phyloP scores from a whole-genome alignment of 108 stramenopile species.

The Cyclostephanos tholiformis region DNA sequence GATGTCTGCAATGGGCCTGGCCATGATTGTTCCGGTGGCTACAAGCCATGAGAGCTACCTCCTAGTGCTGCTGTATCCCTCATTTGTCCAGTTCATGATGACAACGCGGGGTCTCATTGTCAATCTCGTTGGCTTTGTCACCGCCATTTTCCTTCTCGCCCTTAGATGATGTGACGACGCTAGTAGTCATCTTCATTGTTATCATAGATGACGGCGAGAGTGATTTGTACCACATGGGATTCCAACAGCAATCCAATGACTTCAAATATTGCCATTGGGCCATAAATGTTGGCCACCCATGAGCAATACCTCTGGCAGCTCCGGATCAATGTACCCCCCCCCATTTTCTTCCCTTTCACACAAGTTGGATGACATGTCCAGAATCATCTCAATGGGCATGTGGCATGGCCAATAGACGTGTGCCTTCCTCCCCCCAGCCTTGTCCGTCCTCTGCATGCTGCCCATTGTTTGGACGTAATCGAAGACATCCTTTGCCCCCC shows the following conservation, averaged over 20 bases:
- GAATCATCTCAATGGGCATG: slow-evolving; percentile 29
- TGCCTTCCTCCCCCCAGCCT: neutral
- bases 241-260: slow-evolving; percentile 26
- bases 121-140: neutral
- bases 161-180: too few species aligned
- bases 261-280: slow-evolving; percentile 21
- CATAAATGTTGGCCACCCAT: slow-evolving; percentile 17
- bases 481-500: neutral
- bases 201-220: slow-evolving; percentile 24
- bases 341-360: too few species aligned
- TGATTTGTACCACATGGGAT: slow-evolving; percentile 26
- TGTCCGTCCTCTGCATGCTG: too few species aligned
- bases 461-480: neutral
- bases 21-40: slow-evolving; percentile 75
- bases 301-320: slow-evolving; percentile 21
- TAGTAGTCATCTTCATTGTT: neutral
- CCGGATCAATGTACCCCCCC: neutral
- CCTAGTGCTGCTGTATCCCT: slow-evolving; percentile 61
- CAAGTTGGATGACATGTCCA: slow-evolving; percentile 23
- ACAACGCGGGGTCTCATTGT: slow-evolving; percentile 44
- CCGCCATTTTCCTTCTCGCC: neutral
- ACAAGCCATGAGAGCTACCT: slow-evolving; percentile 87
- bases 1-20: slow-evolving; percentile 85
- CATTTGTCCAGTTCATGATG: slow-evolving; percentile 49
- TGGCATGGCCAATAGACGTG: slow-evolving; percentile 4